Evolutionary conservation across 2,329 filamentous ascomycete species (phyloP).

Genomic region (Monosporascus cannonballus): DNA sequence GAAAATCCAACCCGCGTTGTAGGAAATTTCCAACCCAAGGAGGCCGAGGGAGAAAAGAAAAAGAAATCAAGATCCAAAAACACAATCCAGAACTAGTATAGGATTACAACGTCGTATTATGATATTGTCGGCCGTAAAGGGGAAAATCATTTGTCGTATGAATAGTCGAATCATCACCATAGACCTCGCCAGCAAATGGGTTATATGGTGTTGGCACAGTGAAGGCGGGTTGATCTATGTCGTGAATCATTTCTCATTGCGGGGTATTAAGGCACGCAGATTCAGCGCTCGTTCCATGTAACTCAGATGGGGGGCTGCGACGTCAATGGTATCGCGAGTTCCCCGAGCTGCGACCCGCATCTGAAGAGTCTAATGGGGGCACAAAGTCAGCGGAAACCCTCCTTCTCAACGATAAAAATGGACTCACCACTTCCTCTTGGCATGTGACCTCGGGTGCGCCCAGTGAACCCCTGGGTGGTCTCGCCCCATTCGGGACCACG

Average conservation of each 20-base stretch:
- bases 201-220: slow-evolving; percentile 12
- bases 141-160: slow-evolving; percentile 6
- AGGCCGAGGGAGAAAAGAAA: slow-evolving; percentile 9
- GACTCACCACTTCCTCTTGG: slow-evolving; percentile 55
- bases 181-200: slow-evolving; percentile 9
- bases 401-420: neutral
- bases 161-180: slow-evolving; percentile 5
- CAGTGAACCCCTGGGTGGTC: slow-evolving; percentile 42
- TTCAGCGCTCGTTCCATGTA: slow-evolving; percentile 9
- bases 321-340: slow-evolving; percentile 25
- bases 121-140: slow-evolving; percentile 10
- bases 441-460: slow-evolving; percentile 52
- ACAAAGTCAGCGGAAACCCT: slow-evolving; percentile 7
- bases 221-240: slow-evolving; percentile 25
- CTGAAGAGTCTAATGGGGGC: slow-evolving; percentile 23
- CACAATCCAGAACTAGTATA: slow-evolving; percentile 16
- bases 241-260: slow-evolving; percentile 31
- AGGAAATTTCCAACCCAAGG: slow-evolving; percentile 14
- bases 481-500: slow-evolving; percentile 57
- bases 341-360: slow-evolving; percentile 26
- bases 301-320: neutral
- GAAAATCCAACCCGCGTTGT: slow-evolving; percentile 12
- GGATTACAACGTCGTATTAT: slow-evolving; percentile 28
- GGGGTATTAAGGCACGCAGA: slow-evolving; percentile 9
- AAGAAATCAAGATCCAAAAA: slow-evolving; percentile 14